Conservation (phyloP, 169 alveolate species). For the Eimeria necatrix region DNA sequence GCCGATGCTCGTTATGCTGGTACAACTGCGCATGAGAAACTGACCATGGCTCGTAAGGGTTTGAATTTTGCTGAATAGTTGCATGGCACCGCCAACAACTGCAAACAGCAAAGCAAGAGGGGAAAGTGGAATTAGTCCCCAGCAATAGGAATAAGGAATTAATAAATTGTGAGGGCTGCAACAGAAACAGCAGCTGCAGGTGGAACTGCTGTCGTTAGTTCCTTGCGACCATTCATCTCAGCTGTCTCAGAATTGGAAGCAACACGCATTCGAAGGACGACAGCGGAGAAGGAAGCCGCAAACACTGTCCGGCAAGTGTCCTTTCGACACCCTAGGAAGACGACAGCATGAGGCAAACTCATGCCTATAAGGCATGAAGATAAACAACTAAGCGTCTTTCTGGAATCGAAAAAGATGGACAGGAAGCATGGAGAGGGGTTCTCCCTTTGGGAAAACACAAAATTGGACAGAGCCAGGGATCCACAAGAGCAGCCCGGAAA, state of each 20-base stretch:
- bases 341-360: neutral
- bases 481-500: neutral
- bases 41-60: neutral
- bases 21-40: neutral
- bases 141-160: neutral
- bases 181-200: neutral
- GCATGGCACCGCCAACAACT: slow-evolving; percentile 46
- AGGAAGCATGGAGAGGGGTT: too few relatives aligned
- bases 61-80: slow-evolving; percentile 6
- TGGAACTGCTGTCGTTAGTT: neutral
- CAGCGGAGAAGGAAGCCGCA: neutral
- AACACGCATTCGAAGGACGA: neutral
- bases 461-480: neutral
- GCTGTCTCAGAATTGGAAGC: neutral
- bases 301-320: neutral
- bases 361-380: too few relatives aligned
- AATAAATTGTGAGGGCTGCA: neutral
- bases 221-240: too few relatives aligned
- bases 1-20: neutral
- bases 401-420: too few relatives aligned
- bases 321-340: neutral
- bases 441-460: neutral
- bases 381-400: too few relatives aligned
- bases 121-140: neutral
- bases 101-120: neutral